phyloP scores from a whole-genome alignment of 345 rosid species.

The Gossypium herbaceum region DNA sequence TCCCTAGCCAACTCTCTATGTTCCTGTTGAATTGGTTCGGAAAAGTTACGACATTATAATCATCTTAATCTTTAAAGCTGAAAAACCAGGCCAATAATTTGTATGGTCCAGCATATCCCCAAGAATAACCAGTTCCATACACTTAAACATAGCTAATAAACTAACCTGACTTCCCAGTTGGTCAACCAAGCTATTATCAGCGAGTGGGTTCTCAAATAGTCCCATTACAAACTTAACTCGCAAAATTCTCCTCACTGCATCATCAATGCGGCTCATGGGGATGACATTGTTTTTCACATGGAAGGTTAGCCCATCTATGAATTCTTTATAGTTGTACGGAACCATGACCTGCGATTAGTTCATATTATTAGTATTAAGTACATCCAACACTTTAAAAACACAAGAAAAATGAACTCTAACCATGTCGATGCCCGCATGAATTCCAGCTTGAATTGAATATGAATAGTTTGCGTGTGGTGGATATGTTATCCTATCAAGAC shows the following conservation, averaged over 20 bases:
- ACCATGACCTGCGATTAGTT: conserved; percentile 33
- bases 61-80: background rate
- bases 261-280: conserved; percentile 61
- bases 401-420: conserved; percentile 18
- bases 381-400: background rate
- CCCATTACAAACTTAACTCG: conserved; percentile 69
- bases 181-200: conserved; percentile 39
- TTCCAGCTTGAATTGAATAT: conserved; percentile 41
- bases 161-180: conserved; percentile 49
- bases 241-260: conserved; percentile 62
- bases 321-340: conserved; percentile 45
- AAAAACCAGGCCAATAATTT: background rate
- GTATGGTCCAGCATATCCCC: background rate
- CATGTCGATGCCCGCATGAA: conserved; percentile 66
- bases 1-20: conserved; percentile 71
- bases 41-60: background rate
- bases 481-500: conserved; percentile 58
- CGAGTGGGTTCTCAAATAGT: conserved; percentile 43
- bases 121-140: background rate
- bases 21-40: conserved; percentile 28
- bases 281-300: conserved; percentile 48
- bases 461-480: conserved; percentile 61
- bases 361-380: background rate
- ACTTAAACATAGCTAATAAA: background rate
- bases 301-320: conserved; percentile 41